Conservation (phyloP, 805 yeast genomes). For the Zygotorulaspora danielsina region DNA sequence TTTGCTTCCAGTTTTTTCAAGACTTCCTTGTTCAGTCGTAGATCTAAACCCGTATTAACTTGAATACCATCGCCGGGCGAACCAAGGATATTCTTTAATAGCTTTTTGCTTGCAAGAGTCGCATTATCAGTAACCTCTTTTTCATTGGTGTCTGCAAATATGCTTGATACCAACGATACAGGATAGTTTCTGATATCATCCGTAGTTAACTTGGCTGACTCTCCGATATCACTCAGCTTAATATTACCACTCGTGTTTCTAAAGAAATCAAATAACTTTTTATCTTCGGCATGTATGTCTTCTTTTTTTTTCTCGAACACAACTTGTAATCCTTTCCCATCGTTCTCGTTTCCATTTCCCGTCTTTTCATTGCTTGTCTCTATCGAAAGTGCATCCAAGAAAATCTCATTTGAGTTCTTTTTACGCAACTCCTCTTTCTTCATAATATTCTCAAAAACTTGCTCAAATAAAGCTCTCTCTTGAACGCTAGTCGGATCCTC, state of each 20-base stretch:
- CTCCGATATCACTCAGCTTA: constrained; percentile 11
- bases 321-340: constrained; percentile 17
- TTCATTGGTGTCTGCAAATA: constrained; percentile 11
- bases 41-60: not conserved
- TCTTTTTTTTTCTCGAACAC: constrained; percentile 21
- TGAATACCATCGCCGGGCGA: not conserved
- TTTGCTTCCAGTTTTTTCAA: constrained; percentile 19
- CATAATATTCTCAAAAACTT: constrained; percentile 26
- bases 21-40: constrained; percentile 11
- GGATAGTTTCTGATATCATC: constrained; percentile 28
- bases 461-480: constrained; percentile 27
- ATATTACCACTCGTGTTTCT: constrained; percentile 12
- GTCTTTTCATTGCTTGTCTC: not conserved
- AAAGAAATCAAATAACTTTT: constrained; percentile 18
- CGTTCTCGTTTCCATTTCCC: constrained; percentile 1
- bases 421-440: constrained; percentile 22
- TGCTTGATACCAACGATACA: constrained; percentile 21
- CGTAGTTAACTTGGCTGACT: constrained; percentile 21
- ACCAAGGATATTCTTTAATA: not conserved
- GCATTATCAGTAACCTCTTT: constrained; percentile 4
- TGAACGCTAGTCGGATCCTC: constrained; percentile 22
- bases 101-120: constrained; percentile 4
- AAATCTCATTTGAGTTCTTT: constrained; percentile 12
- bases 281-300: constrained; percentile 13
- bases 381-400: constrained; percentile 7